A percentile compares a stretch with the other conserved stretches of the same genome.
phyloP scores from a whole-genome alignment of 2,329 filamentous ascomycete genomes.

The Fusarium sp. region DNA sequence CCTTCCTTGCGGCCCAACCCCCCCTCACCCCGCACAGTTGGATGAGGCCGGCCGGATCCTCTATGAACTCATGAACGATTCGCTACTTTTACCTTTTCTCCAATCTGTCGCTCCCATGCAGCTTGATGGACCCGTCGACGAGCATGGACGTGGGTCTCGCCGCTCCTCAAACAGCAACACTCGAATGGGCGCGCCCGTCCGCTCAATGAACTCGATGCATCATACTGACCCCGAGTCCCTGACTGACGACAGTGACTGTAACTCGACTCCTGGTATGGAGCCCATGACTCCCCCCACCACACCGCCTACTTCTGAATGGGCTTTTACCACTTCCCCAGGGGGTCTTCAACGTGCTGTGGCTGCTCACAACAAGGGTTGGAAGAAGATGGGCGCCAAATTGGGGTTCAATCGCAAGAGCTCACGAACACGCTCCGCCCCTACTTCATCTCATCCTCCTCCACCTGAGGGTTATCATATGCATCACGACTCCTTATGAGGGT shows the following conservation, averaged over 20 bases:
- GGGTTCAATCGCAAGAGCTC: constrained; percentile 64
- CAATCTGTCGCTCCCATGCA: constrained; percentile 65
- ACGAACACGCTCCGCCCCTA: constrained; percentile 54
- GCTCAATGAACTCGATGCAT: constrained; percentile 56
- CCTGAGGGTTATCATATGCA: constrained; percentile 49
- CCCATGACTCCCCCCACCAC: constrained; percentile 80
- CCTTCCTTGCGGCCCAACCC: constrained; percentile 62
- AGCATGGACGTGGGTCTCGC: constrained; percentile 56
- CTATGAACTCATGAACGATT: constrained; percentile 97
- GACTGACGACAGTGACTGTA: constrained; percentile 73
- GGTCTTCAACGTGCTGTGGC: constrained; percentile 63
- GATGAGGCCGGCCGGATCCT: constrained; percentile 88
- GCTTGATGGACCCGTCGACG: constrained; percentile 49
- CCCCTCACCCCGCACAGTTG: constrained; percentile 78
- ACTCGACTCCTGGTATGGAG: constrained; percentile 64
- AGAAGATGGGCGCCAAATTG: constrained; percentile 70
- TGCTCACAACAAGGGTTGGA: constrained; percentile 68
- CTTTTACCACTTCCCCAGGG: constrained; percentile 61
- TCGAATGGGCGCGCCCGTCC: constrained; percentile 47
- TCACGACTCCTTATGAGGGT: constrained; percentile 63
- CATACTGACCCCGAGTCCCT: constrained; percentile 60
- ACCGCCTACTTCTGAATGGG: constrained; percentile 70
- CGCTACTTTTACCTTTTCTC: constrained; percentile 89
- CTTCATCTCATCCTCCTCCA: constrained; percentile 54
- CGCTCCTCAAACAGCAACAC: constrained; percentile 46